Percentiles rank a stretch among this genome's conserved stretches.
phyloP scores from a whole-genome alignment of 2,329 filamentous ascomycete species.

The Ceratocystis harringtonii region DNA sequence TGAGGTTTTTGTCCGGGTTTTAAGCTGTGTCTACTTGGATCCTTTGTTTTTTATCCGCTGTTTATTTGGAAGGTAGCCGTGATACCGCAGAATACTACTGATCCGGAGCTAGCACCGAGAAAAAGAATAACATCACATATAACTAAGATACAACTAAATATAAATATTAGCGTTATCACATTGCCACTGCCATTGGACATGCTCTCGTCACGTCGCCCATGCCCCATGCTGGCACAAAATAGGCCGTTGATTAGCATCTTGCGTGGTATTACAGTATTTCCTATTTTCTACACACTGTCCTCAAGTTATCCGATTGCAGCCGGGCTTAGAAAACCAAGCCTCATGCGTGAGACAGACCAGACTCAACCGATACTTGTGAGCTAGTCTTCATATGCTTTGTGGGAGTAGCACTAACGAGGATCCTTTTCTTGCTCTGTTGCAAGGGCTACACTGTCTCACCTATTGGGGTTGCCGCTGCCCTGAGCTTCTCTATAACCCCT shows the following conservation, averaged over 20 bases:
- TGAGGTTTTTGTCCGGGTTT: background rate
- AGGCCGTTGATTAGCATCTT: background rate
- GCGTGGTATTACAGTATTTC: background rate
- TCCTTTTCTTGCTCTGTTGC: background rate
- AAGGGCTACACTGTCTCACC: background rate
- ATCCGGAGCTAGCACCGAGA: no score
- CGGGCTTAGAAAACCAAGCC: background rate
- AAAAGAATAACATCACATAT: no score
- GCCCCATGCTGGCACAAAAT: no score
- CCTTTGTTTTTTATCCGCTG: background rate
- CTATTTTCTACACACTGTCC: background rate
- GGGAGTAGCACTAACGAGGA: no score
- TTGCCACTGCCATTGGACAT: no score
- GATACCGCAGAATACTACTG: background rate
- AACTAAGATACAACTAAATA: no score
- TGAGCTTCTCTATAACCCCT: background rate
- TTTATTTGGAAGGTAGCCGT: background rate
- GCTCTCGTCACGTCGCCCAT: no score
- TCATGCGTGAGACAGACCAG: background rate
- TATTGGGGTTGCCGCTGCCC: background rate
- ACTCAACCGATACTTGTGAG: background rate
- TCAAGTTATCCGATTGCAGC: background rate
- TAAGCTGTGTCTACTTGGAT: background rate
- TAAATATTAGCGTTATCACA: no score
- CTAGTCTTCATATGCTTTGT: background rate